A percentile compares a stretch with the other conserved stretches of the same genome.
Evolutionary conservation across 2,329 filamentous ascomycete genomes (phyloP).

Genomic region (Aspergillus calidoustus): DNA sequence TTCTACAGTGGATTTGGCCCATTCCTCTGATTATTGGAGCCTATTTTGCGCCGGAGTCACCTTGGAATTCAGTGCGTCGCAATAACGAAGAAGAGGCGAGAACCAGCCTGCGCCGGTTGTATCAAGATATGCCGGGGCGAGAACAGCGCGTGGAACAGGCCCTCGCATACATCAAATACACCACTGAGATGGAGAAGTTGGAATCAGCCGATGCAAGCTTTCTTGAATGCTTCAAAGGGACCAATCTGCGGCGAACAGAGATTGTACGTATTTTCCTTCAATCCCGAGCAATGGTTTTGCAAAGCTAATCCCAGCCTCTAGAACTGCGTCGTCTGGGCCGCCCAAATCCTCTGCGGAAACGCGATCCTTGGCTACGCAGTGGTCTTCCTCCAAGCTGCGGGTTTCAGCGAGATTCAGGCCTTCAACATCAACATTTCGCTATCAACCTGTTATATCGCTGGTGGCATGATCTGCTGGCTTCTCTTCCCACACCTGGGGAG

Average conservation of each 20-base stretch:
- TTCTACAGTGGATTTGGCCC: slow-evolving; percentile 28
- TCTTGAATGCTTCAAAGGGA: slow-evolving; percentile 78
- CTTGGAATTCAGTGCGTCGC: slow-evolving; percentile 34
- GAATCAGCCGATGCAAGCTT: slow-evolving; percentile 74
- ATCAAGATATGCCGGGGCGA: slow-evolving; percentile 4
- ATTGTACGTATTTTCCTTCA: slow-evolving; percentile 49
- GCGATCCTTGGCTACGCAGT: slow-evolving; percentile 44
- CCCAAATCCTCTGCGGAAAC: slow-evolving; percentile 46
- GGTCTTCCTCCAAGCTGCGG: slow-evolving; percentile 47
- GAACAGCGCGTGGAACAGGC: slow-evolving; percentile 57
- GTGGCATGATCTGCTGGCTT: slow-evolving; percentile 47
- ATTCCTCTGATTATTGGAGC: slow-evolving; percentile 30
- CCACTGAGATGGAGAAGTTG: slow-evolving; percentile 74
- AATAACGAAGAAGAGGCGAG: slow-evolving; percentile 7
- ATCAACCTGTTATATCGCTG: slow-evolving; percentile 48
- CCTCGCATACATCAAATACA: slow-evolving; percentile 88
- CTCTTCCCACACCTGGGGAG: slow-evolving; percentile 48
- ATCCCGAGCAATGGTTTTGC: neutral
- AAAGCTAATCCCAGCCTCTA: slow-evolving; percentile 1
- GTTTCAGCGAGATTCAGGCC: slow-evolving; percentile 41
- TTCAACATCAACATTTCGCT: slow-evolving; percentile 48
- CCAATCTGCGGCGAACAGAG: slow-evolving; percentile 75
- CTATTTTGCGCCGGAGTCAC: slow-evolving; percentile 37
- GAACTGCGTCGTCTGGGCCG: slow-evolving; percentile 47
- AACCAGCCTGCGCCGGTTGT: slow-evolving; percentile 7